Conservation (phyloP, 306 rosid species). For the Rosa persica region DNA sequence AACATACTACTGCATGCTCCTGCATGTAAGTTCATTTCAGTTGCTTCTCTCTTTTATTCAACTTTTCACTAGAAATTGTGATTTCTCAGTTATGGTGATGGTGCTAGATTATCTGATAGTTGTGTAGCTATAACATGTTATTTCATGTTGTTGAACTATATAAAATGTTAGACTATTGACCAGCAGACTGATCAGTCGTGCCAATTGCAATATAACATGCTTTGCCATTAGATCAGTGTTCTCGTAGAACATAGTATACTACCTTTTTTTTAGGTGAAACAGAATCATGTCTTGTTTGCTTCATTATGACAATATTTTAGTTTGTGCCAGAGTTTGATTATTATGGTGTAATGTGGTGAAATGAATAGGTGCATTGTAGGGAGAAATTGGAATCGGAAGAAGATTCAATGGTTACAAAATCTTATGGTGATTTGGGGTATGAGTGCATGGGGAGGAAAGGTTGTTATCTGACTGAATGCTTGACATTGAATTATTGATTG, state of each 20-base stretch:
- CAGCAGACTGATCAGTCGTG: too few relatives aligned
- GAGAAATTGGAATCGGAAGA: constrained; percentile 23
- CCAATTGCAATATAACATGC: too few relatives aligned
- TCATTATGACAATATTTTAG: too few relatives aligned
- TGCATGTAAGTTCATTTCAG: constrained; percentile 56
- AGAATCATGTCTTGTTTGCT: background rate
- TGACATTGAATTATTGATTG: constrained; percentile 53
- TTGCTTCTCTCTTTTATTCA: background rate
- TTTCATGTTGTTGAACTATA: background rate
- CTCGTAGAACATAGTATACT: background rate
- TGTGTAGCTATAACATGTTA: background rate
- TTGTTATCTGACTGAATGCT: constrained; percentile 58
- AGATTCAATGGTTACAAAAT: background rate
- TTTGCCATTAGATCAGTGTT: background rate
- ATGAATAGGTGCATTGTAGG: constrained; percentile 56
- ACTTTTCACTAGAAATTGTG: background rate
- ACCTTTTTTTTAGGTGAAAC: background rate
- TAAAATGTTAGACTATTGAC: background rate
- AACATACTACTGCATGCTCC: constrained; percentile 84
- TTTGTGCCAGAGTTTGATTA: background rate
- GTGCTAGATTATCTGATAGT: background rate
- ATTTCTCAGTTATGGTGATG: background rate
- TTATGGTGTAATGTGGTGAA: background rate
- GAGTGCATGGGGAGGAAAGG: constrained; percentile 50
- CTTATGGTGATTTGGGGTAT: constrained; percentile 38